These are phyloP conservation scores for Yamadazyma philogaea DNA, from an alignment of 805 yeast species.

Conservation along the genomic window DNA sequence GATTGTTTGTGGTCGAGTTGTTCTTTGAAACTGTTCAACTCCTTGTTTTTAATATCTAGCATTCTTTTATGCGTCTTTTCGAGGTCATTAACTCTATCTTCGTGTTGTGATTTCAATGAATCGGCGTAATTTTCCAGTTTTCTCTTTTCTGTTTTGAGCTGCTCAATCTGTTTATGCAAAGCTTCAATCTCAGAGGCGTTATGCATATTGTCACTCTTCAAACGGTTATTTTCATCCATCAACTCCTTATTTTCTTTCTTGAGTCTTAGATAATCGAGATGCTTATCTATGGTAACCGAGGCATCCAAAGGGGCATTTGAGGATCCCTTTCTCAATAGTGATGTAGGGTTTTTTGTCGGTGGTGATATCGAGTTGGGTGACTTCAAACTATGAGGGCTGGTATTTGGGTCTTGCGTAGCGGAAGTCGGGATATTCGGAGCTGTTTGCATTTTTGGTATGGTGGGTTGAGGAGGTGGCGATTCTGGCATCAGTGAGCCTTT, in stretches of 20 bases:
- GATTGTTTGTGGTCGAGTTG: slow-evolving; percentile 4
- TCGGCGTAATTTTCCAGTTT: slow-evolving; percentile 11
- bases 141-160: slow-evolving; percentile 9
- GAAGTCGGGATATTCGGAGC: not conserved
- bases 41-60: slow-evolving; percentile 9
- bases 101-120: slow-evolving; percentile 4
- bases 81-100: slow-evolving; percentile 1
- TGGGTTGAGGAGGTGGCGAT: slow-evolving; percentile 1
- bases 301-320: slow-evolving; percentile 28
- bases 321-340: slow-evolving; percentile 21
- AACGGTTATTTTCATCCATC: slow-evolving; percentile 10
- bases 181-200: slow-evolving; percentile 3
- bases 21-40: slow-evolving; percentile 7
- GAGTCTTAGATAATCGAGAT: slow-evolving; percentile 39
- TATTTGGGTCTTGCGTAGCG: not conserved
- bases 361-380: slow-evolving; percentile 1
- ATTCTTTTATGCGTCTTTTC: not conserved
- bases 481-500: slow-evolving; percentile 3
- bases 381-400: not conserved
- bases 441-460: not conserved
- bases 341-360: slow-evolving; percentile 23
- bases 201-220: slow-evolving; percentile 10
- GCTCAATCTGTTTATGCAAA: slow-evolving; percentile 1
- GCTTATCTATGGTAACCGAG: slow-evolving; percentile 39
- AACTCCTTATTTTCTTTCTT: slow-evolving; percentile 28